Conservation (phyloP, 768 basidiomycete species). For the Tulasnella calospora region DNA sequence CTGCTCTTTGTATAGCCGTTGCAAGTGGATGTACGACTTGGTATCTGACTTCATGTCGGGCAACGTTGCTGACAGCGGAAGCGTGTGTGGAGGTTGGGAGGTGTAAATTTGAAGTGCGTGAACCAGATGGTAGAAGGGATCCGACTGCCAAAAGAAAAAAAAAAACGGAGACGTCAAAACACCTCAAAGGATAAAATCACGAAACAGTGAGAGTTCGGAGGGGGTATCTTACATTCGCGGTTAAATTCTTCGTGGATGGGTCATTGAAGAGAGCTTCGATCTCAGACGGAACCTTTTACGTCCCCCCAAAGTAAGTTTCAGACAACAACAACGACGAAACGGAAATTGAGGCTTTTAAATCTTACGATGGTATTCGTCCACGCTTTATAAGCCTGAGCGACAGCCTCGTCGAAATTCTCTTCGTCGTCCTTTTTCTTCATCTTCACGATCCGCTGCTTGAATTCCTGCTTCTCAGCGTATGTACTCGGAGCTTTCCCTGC, state of each 20-base stretch:
- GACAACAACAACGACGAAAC: neutral
- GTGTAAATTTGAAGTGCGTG: constrained; percentile 64
- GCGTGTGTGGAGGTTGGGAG: constrained; percentile 48
- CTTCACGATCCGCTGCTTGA: constrained; percentile 60
- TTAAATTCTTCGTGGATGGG: constrained; percentile 45
- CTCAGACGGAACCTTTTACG: constrained; percentile 58
- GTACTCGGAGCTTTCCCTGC: constrained; percentile 53
- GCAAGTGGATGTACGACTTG: constrained; percentile 71
- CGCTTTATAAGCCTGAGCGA: constrained; percentile 76
- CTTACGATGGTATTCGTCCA: constrained; percentile 53
- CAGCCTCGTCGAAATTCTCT: constrained; percentile 96
- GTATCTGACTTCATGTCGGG: constrained; percentile 98
- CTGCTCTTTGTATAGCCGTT: constrained; percentile 74
- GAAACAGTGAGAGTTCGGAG: neutral
- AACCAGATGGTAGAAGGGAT: constrained; percentile 76
- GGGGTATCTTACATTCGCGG: constrained; percentile 37
- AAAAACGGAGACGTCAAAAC: neutral
- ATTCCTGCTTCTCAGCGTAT: constrained; percentile 63
- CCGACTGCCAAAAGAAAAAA: no score
- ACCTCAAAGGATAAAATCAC: neutral
- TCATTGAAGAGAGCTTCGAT: constrained; percentile 61
- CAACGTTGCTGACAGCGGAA: constrained; percentile 80
- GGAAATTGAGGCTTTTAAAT: neutral
- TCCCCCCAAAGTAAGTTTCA: neutral
- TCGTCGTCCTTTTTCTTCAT: constrained; percentile 77